These are phyloP conservation scores for Euphorbia lathyris DNA, from an alignment of 345 rosid genomes.

Conservation along the genomic window DNA sequence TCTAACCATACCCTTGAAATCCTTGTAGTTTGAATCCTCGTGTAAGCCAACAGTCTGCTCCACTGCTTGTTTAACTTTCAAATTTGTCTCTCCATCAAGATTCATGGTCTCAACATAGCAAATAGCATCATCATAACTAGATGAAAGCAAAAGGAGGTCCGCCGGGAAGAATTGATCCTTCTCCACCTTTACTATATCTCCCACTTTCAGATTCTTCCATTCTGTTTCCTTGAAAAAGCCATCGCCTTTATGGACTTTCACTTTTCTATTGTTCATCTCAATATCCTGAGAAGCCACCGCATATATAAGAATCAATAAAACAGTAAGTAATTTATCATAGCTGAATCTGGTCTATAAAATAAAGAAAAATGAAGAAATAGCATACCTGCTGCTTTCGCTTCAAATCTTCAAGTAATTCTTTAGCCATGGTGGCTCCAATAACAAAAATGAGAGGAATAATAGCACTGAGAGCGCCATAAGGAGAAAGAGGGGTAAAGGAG, in stretches of 20 bases:
- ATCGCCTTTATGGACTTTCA: slow-evolving; percentile 50
- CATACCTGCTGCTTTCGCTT: slow-evolving; percentile 80
- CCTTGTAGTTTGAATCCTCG: slow-evolving; percentile 53
- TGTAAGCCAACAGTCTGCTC: slow-evolving; percentile 61
- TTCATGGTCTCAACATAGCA: slow-evolving; percentile 98
- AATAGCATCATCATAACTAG: slow-evolving; percentile 74
- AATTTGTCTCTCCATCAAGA: slow-evolving; percentile 92
- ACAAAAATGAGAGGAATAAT: slow-evolving; percentile 72
- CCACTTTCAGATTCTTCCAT: slow-evolving; percentile 78
- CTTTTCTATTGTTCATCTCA: slow-evolving; percentile 79
- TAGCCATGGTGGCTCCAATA: slow-evolving; percentile 77
- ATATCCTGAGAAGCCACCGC: slow-evolving; percentile 47
- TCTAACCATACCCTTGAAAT: slow-evolving; percentile 59
- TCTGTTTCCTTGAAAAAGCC: slow-evolving; percentile 48
- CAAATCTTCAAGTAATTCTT: slow-evolving; percentile 89
- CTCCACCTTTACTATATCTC: slow-evolving; percentile 80
- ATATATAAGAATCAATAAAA: slow-evolving; percentile 1
- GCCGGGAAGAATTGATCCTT: slow-evolving; percentile 85
- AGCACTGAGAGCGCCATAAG: slow-evolving; percentile 68
- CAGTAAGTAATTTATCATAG: no score
- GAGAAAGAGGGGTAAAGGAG: slow-evolving; percentile 71
- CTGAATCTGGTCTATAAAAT: no score
- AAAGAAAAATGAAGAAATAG: no score
- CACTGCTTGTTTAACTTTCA: slow-evolving; percentile 75
- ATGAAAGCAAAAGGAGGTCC: slow-evolving; percentile 72